Evolutionary conservation across 768 basidiomycete species (phyloP).

Genomic region (Rhizopogon sp.): DNA sequence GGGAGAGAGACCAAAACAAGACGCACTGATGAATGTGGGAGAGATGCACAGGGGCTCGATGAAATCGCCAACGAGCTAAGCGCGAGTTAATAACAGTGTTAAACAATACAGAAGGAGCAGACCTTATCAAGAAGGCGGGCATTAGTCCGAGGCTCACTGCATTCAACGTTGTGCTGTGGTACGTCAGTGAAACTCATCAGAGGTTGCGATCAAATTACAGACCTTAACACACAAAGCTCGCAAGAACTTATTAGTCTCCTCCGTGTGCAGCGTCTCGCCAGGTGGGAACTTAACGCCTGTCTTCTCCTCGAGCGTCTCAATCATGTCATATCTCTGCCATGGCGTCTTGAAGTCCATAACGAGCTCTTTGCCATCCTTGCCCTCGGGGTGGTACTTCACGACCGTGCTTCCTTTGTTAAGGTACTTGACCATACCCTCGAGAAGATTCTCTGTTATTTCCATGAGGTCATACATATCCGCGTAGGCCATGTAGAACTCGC

Average conservation of each 20-base stretch:
- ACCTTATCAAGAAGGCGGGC: constrained; percentile 94
- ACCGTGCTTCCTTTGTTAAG: constrained; percentile 78
- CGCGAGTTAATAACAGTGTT: not conserved
- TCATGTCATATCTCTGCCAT: constrained; percentile 99
- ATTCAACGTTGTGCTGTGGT: constrained; percentile 87
- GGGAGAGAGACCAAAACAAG: not conserved
- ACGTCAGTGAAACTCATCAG: not conserved
- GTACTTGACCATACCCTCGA: constrained; percentile 88
- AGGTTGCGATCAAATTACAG: not conserved
- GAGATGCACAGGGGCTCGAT: constrained; percentile 97
- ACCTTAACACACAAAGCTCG: constrained; percentile 83
- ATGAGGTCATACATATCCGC: constrained; percentile 99
- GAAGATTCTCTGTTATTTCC: constrained; percentile 90
- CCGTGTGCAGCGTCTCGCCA: constrained; percentile 83
- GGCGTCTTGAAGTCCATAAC: constrained; percentile 86
- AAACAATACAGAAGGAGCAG: constrained; percentile 2
- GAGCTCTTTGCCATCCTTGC: constrained; percentile 74
- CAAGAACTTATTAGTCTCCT: constrained; percentile 85
- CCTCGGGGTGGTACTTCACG: constrained; percentile 88
- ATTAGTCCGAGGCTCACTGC: constrained; percentile 93
- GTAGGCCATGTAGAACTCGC: constrained; percentile 99
- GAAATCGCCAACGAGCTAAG: constrained; percentile 91
- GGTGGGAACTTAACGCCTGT: constrained; percentile 88
- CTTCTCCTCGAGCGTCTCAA: constrained; percentile 93
- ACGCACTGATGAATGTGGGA: constrained; percentile 87